Evolutionary conservation across 1,284 basidiomycete genomes (phyloP).

Genomic region (Cutaneotrichosporon cyanovorans): DNA sequence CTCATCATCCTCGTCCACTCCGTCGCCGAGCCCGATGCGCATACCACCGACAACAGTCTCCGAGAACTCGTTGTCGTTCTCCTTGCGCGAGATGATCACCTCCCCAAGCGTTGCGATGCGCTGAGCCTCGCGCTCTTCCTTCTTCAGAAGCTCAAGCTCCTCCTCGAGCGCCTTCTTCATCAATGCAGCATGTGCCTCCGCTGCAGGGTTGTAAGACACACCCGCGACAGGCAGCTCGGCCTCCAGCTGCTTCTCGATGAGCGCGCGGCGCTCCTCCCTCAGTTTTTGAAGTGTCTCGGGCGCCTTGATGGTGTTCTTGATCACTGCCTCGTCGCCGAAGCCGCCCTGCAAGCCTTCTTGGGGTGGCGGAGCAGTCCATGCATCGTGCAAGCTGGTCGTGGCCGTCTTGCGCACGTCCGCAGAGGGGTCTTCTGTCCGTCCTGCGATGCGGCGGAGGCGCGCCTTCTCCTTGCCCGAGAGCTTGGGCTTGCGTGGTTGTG

Average conservation of each 20-base stretch:
- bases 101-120: conserved; percentile 47
- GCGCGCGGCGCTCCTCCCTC: conserved; percentile 19
- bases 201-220: conserved; percentile 87
- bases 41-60: conserved; percentile 51
- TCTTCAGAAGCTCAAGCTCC: conserved; percentile 57
- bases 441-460: conserved; percentile 63
- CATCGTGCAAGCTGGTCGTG: conserved; percentile 12
- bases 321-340: conserved; percentile 36
- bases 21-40: conserved; percentile 52
- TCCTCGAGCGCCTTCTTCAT: conserved; percentile 62
- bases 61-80: conserved; percentile 24
- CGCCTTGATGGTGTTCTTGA: conserved; percentile 29
- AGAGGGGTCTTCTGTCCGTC: conserved; percentile 53
- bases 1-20: conserved; percentile 36
- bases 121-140: conserved; percentile 54
- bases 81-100: conserved; percentile 52
- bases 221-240: conserved; percentile 73
- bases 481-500: conserved; percentile 33
- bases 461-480: conserved; percentile 62
- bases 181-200: conserved; percentile 66
- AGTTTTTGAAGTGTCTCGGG: conserved; percentile 34
- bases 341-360: conserved; percentile 16
- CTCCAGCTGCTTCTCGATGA: conserved; percentile 45
- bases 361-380: conserved; percentile 11
- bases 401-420: conserved; percentile 11